A percentile compares a stretch with the other conserved stretches of the same genome.
These are phyloP conservation scores for Hirschfeldia incana DNA, from an alignment of 345 rosid genomes.

Conservation along the genomic window DNA sequence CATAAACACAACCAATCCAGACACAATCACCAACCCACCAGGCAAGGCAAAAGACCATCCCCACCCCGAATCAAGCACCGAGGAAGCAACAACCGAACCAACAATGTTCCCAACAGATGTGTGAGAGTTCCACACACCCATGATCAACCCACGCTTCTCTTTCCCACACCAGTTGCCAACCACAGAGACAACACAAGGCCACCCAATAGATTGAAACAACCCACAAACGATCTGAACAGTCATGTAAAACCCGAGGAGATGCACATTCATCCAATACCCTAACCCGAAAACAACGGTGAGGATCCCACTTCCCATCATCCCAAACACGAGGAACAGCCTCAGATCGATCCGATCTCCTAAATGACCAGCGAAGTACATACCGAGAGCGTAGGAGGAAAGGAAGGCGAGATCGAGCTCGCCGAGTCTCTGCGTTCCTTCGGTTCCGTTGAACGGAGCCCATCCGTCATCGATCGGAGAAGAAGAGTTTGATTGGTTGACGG, in stretches of 20 bases:
- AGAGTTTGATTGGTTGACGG: constrained; percentile 20
- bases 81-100: constrained; percentile 78
- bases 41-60: constrained; percentile 95
- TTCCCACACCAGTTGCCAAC: constrained; percentile 95
- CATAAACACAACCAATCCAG: constrained; percentile 59
- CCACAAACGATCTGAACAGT: constrained; percentile 77
- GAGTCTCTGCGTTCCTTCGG: constrained; percentile 65
- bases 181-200: constrained; percentile 95
- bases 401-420: constrained; percentile 95
- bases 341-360: constrained; percentile 78
- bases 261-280: constrained; percentile 81
- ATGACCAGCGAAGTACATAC: constrained; percentile 91
- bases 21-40: constrained; percentile 61
- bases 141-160: constrained; percentile 83
- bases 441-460: constrained; percentile 85
- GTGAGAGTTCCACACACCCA: constrained; percentile 94
- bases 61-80: constrained; percentile 84
- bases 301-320: constrained; percentile 90
- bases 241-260: constrained; percentile 55
- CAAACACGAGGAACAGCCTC: constrained; percentile 86
- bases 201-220: constrained; percentile 90
- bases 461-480: constrained; percentile 45
- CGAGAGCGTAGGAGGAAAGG: constrained; percentile 63
- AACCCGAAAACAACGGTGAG: constrained; percentile 68
- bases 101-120: constrained; percentile 84